Evolutionary conservation across 768 basidiomycete species (phyloP), one percentile per base, ranked within the genome.

Genomic region (Sarcodon sp.): DNA sequence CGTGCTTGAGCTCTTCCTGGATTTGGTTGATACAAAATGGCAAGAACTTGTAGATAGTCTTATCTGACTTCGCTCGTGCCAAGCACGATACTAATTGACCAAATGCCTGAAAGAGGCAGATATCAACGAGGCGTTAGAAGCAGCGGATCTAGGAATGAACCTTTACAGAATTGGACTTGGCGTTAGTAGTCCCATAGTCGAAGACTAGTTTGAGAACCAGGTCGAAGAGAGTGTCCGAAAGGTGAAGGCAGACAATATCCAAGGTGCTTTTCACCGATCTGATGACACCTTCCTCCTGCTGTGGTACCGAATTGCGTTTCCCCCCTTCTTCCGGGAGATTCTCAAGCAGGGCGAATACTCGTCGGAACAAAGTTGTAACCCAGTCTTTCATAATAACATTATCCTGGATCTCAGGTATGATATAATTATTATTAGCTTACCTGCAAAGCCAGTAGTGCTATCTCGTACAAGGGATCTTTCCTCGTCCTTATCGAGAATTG

Each of bases 321-420:
- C 94, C 94, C 9, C 88, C 91, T 64, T 94, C 93, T 61, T 98
- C 94, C 0, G 93, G 93, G 4, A 98, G 68, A 59, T 94, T 93
- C 66, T 92, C 88, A 58, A 85, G 93, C 15, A 97, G 66, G 1
- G 86, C 77, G 46, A 90, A 69, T 46, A 90, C 77, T 8, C 87
- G 77, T 12, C 85, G 71, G 57, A 90, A 81, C 32, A 90, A 74
- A 16, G 82, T 78, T 0, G 73, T 74, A 10, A 89, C 80, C 87
- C 88, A 90, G 57, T 86, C 88, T 87, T 50, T 10, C 50, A 15
- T 33, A 7, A 37, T 33, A 5, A 12, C 15, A 35, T 32, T 41
- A 39, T 11, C 15, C 15, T 27, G 36, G 27, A 37, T 35, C n/a
- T 46, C 13, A 16, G 16, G 21, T 35, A 11, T 13, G 39, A 15